Conservation (phyloP, 257 asterid species). For the Cinchona pubescens region DNA sequence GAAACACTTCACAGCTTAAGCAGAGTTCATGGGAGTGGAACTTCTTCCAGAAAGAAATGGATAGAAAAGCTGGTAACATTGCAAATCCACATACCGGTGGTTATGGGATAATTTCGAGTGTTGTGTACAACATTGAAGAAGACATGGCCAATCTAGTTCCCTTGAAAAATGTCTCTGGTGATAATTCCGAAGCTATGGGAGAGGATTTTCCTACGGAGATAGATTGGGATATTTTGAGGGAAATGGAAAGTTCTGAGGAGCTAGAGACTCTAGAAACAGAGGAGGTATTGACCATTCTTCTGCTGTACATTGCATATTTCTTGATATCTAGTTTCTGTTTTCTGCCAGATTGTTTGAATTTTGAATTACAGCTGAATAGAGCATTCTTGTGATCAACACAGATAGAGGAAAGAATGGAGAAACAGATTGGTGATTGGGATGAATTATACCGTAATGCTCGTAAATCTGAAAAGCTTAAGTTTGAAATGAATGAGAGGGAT, state of each 20-base stretch:
- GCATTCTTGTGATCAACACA: slow-evolving; percentile 36
- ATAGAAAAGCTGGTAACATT: slow-evolving; percentile 30
- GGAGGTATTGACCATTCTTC: slow-evolving; percentile 61
- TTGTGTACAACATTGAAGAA: slow-evolving; percentile 69
- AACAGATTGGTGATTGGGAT: slow-evolving; percentile 82
- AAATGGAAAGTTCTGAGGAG: slow-evolving; percentile 84
- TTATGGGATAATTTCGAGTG: slow-evolving; percentile 45
- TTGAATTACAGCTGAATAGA: slow-evolving; percentile 37
- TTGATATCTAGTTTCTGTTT: neutral
- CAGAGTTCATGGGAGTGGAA: slow-evolving; percentile 75
- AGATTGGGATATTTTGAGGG: slow-evolving; percentile 81
- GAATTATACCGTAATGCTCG: slow-evolving; percentile 89
- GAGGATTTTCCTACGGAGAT: slow-evolving; percentile 54
- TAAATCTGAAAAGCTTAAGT: slow-evolving; percentile 84
- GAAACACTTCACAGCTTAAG: slow-evolving; percentile 53
- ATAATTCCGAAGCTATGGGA: slow-evolving; percentile 35
- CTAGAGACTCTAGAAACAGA: slow-evolving; percentile 71
- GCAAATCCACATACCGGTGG: slow-evolving; percentile 33
- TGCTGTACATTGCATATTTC: neutral
- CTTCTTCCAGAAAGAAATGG: slow-evolving; percentile 51
- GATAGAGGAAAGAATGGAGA: slow-evolving; percentile 96
- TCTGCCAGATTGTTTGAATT: slow-evolving; percentile 16
- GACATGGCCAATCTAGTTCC: slow-evolving; percentile 38
- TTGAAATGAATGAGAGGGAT: slow-evolving; percentile 89
- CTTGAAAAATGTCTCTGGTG: slow-evolving; percentile 39